Conservation (phyloP, 768 basidiomycete genomes). For the Gelatoporia subvermispora region DNA sequence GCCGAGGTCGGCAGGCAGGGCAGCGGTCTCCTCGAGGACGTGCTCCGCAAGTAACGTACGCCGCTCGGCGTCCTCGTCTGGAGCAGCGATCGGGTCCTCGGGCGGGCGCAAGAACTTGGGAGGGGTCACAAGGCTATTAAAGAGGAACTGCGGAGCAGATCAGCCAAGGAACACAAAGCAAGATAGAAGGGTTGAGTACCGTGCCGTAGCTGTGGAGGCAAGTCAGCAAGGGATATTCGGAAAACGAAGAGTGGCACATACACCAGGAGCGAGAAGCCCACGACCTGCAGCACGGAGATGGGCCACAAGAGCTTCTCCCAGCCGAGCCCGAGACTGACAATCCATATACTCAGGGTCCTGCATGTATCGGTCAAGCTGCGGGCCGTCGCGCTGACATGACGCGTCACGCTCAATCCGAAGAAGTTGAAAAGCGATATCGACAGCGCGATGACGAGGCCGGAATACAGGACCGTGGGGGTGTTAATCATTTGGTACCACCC, state of each 20-base stretch:
- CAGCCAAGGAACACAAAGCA: slow-evolving; percentile 8
- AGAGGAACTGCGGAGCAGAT: slow-evolving; percentile 59
- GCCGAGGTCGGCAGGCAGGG: slow-evolving; percentile 76
- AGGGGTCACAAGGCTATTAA: slow-evolving; percentile 80
- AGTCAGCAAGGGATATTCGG: slow-evolving; percentile 1
- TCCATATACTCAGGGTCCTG: slow-evolving; percentile 94
- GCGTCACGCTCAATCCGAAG: slow-evolving; percentile 89
- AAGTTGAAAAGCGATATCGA: slow-evolving; percentile 55
- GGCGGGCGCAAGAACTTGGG: slow-evolving; percentile 54
- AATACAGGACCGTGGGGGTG: slow-evolving; percentile 52
- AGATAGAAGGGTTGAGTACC: slow-evolving; percentile 29
- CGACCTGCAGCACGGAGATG: slow-evolving; percentile 74
- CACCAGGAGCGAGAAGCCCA: slow-evolving; percentile 86
- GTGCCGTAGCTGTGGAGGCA: slow-evolving; percentile 68
- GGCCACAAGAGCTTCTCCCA: slow-evolving; percentile 88
- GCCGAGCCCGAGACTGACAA: slow-evolving; percentile 81
- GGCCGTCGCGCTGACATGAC: slow-evolving; percentile 88
- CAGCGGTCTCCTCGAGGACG: slow-evolving; percentile 77
- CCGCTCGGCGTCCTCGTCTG: slow-evolving; percentile 23
- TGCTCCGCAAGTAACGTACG: slow-evolving; percentile 53
- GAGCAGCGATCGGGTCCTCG: slow-evolving; percentile 15
- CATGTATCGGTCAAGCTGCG: slow-evolving; percentile 92
- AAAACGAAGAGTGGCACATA: slow-evolving; percentile 39
- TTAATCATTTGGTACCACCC: slow-evolving; percentile 88
- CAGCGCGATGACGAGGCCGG: slow-evolving; percentile 43